Evolutionary conservation across 1,284 basidiomycete species (phyloP).

Genomic region (Leccinum angustisporum): DNA sequence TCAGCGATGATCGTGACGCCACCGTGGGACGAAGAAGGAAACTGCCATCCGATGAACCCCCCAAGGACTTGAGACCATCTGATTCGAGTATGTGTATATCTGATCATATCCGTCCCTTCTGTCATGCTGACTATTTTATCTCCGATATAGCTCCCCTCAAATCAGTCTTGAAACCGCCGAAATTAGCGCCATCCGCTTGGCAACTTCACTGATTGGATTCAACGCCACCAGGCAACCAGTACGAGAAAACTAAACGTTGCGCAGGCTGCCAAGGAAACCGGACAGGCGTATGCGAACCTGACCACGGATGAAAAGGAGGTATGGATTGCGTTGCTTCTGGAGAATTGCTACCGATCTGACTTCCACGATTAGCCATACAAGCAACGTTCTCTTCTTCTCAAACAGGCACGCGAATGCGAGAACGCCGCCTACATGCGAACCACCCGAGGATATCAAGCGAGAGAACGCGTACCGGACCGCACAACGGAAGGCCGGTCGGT

Average conservation of each 20-base stretch:
- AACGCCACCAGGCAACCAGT: slow-evolving; percentile 79
- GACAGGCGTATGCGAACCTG: slow-evolving; percentile 84
- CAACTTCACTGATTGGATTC: slow-evolving; percentile 96
- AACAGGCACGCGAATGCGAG: slow-evolving; percentile 82
- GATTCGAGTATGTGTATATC: no score
- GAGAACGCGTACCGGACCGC: slow-evolving; percentile 92
- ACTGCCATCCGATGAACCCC: slow-evolving; percentile 44
- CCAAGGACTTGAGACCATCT: slow-evolving; percentile 28
- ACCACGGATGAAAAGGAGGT: slow-evolving; percentile 82
- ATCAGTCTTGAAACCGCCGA: slow-evolving; percentile 84
- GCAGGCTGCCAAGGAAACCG: slow-evolving; percentile 93
- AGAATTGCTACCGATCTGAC: slow-evolving; percentile 33
- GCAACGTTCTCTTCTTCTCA: slow-evolving; percentile 77
- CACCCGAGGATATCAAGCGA: slow-evolving; percentile 92
- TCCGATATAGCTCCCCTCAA: slow-evolving; percentile 51
- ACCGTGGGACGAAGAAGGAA: slow-evolving; percentile 68
- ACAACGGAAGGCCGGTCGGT: slow-evolving; percentile 92
- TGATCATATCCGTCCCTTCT: no score
- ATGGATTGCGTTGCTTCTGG: slow-evolving; percentile 31
- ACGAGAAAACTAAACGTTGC: slow-evolving; percentile 91
- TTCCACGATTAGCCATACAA: slow-evolving; percentile 62
- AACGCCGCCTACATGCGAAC: slow-evolving; percentile 84
- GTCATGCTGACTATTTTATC: slow-evolving; percentile 15
- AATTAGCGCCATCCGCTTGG: slow-evolving; percentile 94
- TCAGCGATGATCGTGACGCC: slow-evolving; percentile 64